Base-by-base conservation (phyloP, 805 yeast species). In the Candida tammaniensis region DNA sequence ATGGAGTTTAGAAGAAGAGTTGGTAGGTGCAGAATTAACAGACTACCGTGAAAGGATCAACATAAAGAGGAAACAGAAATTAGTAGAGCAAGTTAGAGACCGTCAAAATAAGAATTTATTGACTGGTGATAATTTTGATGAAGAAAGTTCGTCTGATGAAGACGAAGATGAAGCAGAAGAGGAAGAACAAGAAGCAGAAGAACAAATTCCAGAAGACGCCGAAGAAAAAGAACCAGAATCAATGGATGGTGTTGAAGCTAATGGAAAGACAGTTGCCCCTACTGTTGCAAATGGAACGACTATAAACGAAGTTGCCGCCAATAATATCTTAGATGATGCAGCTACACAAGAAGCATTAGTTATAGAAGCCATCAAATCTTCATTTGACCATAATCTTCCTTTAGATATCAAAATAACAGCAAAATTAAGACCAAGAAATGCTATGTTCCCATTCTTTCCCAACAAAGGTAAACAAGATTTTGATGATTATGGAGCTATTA, bases 401-500 rank as follows among this genome's bases (percentile, higher is more conserved):
- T 63, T 79, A 34, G 86, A 82, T 49, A 74, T 80, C 27, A 64
- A 73, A 31, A 48, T 66, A 19, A 64, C 65, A 5, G 48, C 51
- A 30, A 67, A 70, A 23, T 60, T 67, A 55, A 49, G 75, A 67
- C 56, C 74, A 52, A 57, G 70, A 67, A 55, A 75, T 70, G 68
- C 72, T 27, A 82, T 84, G 85, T 93, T 91, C 51, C 98, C 96
- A 9, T 83, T 66, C 46, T 62, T 76, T 24, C 72, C 74, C 1
- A 43, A 45, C 17, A 41, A 51, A 6, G 72, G 68, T 30, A 75
- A 76, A 46, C 63, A 73, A 16, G 77, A 83, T 44, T 63, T 71
- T 30, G 98, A 93, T 52, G 97, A 91, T 45, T 93, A 91, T 55
- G 99, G 99, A 19, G 81, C 78, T 36, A 60, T 80, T 2, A 79